Conservation (phyloP, 495 filamentous ascomycete genomes). For the Daldinia caldariorum region DNA sequence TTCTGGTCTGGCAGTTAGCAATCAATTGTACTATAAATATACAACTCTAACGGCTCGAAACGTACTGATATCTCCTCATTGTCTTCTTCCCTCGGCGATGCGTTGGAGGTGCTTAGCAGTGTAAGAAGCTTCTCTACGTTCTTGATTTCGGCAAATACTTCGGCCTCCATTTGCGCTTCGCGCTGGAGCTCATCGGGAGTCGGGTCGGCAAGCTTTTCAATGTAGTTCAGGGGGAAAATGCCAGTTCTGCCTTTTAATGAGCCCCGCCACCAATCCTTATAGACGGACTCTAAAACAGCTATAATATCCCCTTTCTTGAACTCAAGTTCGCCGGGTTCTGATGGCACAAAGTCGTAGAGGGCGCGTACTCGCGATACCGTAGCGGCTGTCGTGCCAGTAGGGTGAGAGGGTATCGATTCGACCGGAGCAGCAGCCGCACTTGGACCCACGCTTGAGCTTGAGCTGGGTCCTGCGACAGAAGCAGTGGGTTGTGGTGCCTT, state of each 20-base stretch:
- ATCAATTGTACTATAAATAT: not conserved
- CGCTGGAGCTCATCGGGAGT: constrained; percentile 93
- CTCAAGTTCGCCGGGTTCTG: constrained; percentile 91
- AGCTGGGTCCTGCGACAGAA: constrained; percentile 49
- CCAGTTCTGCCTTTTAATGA: constrained; percentile 92
- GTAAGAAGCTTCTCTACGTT: constrained; percentile 98
- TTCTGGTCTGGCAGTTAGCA: constrained; percentile 59
- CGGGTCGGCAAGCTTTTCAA: constrained; percentile 95
- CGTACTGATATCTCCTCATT: constrained; percentile 89
- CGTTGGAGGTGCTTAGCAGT: constrained; percentile 90
- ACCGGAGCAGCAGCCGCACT: constrained; percentile 41
- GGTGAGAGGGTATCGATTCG: constrained; percentile 52
- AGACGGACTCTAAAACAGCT: constrained; percentile 95
- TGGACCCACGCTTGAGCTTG: constrained; percentile 38
- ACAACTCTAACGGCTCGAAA: not conserved
- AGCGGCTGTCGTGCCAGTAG: constrained; percentile 84
- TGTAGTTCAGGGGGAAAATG: constrained; percentile 98
- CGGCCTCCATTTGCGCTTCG: constrained; percentile 96
- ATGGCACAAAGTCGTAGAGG: constrained; percentile 92
- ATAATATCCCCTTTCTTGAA: constrained; percentile 98
- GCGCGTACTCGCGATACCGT: constrained; percentile 95
- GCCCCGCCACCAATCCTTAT: constrained; percentile 99
- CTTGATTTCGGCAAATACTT: constrained; percentile 98
- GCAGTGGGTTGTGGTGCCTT: constrained; percentile 48
- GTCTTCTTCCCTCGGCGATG: constrained; percentile 84